phyloP scores from a whole-genome alignment of 345 rosid species.

The Brassica carinata region DNA sequence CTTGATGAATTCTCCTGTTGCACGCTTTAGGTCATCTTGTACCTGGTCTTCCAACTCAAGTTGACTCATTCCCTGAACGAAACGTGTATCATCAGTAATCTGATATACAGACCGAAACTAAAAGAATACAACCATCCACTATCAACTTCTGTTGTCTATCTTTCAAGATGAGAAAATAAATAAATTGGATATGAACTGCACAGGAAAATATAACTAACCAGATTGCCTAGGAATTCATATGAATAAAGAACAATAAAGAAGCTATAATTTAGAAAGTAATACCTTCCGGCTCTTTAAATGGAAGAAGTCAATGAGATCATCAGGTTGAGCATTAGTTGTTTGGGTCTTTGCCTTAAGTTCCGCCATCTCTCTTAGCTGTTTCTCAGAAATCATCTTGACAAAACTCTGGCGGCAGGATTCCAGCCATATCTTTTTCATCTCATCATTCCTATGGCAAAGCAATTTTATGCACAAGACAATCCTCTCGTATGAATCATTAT shows the following conservation, averaged over 20 bases:
- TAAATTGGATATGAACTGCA: too few species aligned
- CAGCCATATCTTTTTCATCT: slow-evolving; percentile 84
- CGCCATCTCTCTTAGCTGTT: slow-evolving; percentile 79
- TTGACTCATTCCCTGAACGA: slow-evolving; percentile 94
- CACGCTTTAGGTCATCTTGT: slow-evolving; percentile 96
- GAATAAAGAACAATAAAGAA: not conserved
- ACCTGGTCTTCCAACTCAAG: slow-evolving; percentile 98
- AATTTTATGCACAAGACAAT: slow-evolving; percentile 78
- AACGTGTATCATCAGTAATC: slow-evolving; percentile 10
- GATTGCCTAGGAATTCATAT: not conserved
- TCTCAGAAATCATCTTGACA: slow-evolving; percentile 93
- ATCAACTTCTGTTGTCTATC: not conserved
- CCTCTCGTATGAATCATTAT: slow-evolving; percentile 88
- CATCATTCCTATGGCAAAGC: slow-evolving; percentile 79
- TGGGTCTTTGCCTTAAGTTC: slow-evolving; percentile 94
- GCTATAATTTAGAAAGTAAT: not conserved
- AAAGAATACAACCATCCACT: not conserved
- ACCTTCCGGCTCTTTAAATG: slow-evolving; percentile 99
- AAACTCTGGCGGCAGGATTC: slow-evolving; percentile 90
- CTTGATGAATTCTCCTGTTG: slow-evolving; percentile 95
- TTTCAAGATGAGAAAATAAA: not conserved
- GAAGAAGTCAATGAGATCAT: slow-evolving; percentile 96
- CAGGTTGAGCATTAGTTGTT: slow-evolving; percentile 93
- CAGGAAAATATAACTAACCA: too few species aligned
- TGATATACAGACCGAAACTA: not conserved